Conservation (phyloP, 2,329 filamentous ascomycete genomes). For the Rutstroemia sp. region DNA sequence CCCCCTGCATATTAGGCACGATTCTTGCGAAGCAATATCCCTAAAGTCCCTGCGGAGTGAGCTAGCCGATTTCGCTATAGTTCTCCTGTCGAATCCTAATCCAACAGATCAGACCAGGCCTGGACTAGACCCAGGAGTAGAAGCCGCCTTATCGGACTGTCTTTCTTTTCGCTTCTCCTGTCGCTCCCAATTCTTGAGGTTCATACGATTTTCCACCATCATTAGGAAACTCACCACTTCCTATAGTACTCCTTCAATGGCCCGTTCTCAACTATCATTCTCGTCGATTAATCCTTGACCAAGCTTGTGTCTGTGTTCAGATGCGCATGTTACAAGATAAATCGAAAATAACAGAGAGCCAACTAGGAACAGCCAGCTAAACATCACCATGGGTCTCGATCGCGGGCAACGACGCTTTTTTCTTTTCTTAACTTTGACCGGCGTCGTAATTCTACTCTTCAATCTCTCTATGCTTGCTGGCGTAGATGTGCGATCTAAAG, state of each 20-base stretch:
- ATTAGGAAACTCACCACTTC: no score
- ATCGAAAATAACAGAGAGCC: background rate
- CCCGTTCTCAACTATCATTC: background rate
- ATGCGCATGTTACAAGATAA: background rate
- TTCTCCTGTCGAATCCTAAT: no score
- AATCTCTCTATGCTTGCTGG: conserved; percentile 24
- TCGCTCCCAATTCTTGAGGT: no score
- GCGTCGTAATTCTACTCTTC: conserved; percentile 20
- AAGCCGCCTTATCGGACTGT: no score
- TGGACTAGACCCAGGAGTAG: no score
- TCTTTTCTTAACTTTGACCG: conserved; percentile 17
- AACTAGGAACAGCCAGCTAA: background rate
- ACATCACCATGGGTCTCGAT: conserved; percentile 16
- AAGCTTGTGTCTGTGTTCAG: background rate
- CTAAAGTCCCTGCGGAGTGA: no score
- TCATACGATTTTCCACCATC: no score
- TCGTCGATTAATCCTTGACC: background rate
- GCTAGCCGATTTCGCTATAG: no score
- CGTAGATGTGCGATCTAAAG: conserved; percentile 20
- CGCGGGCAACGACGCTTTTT: conserved; percentile 22
- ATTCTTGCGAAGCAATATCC: no score
- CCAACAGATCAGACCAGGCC: no score
- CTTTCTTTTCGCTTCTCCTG: no score
- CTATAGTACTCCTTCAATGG: background rate
- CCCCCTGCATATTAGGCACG: no score